phyloP scores from a whole-genome alignment of 192 early-diverging fungal species.

The Lobosporangium transversale region DNA sequence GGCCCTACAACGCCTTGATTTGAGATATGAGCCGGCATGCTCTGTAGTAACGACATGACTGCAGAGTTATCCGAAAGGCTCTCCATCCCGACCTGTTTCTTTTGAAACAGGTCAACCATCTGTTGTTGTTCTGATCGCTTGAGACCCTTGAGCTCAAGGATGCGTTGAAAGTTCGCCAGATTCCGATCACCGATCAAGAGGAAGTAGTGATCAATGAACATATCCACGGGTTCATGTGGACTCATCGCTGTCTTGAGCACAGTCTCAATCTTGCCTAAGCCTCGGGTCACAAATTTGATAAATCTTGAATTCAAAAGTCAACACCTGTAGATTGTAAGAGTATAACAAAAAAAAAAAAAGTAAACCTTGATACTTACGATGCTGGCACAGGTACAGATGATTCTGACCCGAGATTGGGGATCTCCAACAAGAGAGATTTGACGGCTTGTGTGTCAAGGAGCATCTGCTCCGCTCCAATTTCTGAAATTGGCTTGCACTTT shows the following conservation, averaged over 20 bases:
- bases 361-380: slow-evolving; percentile 70
- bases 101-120: slow-evolving; percentile 63
- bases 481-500: slow-evolving; percentile 84
- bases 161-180: slow-evolving; percentile 74
- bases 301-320: slow-evolving; percentile 62
- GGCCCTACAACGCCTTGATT: slow-evolving; percentile 41
- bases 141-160: slow-evolving; percentile 87
- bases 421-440: slow-evolving; percentile 81
- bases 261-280: slow-evolving; percentile 83
- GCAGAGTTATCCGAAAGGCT: slow-evolving; percentile 57
- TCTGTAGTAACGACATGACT: slow-evolving; percentile 52
- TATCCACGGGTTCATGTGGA: slow-evolving; percentile 83
- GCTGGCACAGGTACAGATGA: slow-evolving; percentile 62
- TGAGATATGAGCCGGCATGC: slow-evolving; percentile 46
- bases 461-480: slow-evolving; percentile 97
- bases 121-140: slow-evolving; percentile 67
- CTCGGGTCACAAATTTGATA: slow-evolving; percentile 83
- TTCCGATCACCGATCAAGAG: slow-evolving; percentile 82
- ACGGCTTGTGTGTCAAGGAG: slow-evolving; percentile 94
- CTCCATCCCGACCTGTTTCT: slow-evolving; percentile 50
- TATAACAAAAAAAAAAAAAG: too few species aligned
- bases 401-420: slow-evolving; percentile 74
- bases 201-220: slow-evolving; percentile 90
- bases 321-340: too few species aligned
- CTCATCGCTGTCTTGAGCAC: slow-evolving; percentile 91